Conservation (phyloP, 345 rosid genomes). For the Sisymbrium irio region DNA sequence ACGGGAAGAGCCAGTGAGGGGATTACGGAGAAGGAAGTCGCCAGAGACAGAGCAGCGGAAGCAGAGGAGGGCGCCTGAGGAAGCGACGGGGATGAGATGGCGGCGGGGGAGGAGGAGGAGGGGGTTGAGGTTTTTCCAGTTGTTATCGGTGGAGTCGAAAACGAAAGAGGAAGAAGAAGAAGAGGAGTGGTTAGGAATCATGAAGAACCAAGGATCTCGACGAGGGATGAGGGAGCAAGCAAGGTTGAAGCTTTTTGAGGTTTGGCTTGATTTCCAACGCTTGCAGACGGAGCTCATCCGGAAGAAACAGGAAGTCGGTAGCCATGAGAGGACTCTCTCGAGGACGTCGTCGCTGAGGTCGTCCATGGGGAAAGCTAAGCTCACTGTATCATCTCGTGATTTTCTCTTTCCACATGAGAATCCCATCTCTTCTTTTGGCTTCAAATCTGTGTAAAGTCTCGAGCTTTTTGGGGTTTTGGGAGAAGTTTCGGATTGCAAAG, state of each 20-base stretch:
- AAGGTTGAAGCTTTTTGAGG: slow-evolving; percentile 67
- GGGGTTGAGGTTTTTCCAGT: slow-evolving; percentile 59
- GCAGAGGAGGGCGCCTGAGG: slow-evolving; percentile 79
- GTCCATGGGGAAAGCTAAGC: slow-evolving; percentile 46
- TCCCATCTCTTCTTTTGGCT: slow-evolving; percentile 19
- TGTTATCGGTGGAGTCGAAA: slow-evolving; percentile 60
- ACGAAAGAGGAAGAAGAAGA: slow-evolving; percentile 44
- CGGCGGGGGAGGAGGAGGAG: slow-evolving; percentile 28
- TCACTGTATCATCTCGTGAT: slow-evolving; percentile 29
- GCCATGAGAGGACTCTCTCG: slow-evolving; percentile 82
- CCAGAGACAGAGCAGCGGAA: slow-evolving; percentile 48
- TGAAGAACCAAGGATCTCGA: slow-evolving; percentile 87
- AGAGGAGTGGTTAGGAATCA: slow-evolving; percentile 43
- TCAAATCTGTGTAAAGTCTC: not conserved
- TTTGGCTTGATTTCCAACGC: slow-evolving; percentile 69
- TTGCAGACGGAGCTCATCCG: slow-evolving; percentile 74
- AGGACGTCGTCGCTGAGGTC: slow-evolving; percentile 75
- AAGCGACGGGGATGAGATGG: slow-evolving; percentile 61
- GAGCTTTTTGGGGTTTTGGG: not conserved
- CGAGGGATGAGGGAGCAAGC: slow-evolving; percentile 69
- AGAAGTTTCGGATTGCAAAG: not conserved
- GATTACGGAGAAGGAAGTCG: slow-evolving; percentile 54
- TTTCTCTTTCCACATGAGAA: slow-evolving; percentile 55
- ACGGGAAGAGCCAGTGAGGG: slow-evolving; percentile 58
- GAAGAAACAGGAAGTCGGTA: slow-evolving; percentile 68